Base-by-base conservation (phyloP, 1,284 basidiomycete species). In the Neonothopanus nambi region DNA sequence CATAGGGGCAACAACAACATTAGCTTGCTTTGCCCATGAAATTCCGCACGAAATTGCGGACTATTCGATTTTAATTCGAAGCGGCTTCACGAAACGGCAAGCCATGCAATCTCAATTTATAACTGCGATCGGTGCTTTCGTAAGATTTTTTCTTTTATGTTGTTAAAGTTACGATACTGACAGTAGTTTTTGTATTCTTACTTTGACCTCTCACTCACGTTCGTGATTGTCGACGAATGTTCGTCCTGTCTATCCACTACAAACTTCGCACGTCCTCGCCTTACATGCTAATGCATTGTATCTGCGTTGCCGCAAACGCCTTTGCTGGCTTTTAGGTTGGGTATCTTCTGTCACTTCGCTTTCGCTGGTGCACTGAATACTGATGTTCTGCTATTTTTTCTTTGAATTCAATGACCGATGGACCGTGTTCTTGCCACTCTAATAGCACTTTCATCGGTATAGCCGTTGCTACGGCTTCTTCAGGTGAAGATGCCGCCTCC, bases 21-120 rank as follows among this genome's bases (percentile, higher is more conserved):
- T 95, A 43, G 93, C 93, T 15, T 94, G 92, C 64, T 94, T 95
- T 66, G 91, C 91, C 5, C 92, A 95, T 67, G 92, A 95, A 69
- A 93, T 94, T 51, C 91, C 91, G 15, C 91, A 93, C 64, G 91
- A 93, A 76, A 94, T 95, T 56, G 93, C 92, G 17, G 92, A 95
- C 68, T 94, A 94, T 66, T 93, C 90, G 15, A 94, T 95, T 62
- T 75, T 94, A 35, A 83, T 93, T 48, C 88, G 93, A 51, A 92
- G 89, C 59, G 92, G 92, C 6, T 94, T 95, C 68, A 90, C 87
- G 17, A 95, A 95, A 70, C 77, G 73, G 59, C 90, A 94, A 68
- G 92, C 92, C 3, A 94, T 95, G 91, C 87, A 89, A 63, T 90
- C 88, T 41, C 93, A 95, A 65, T 95, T 93, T 70, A 68, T 94